phyloP scores from a whole-genome alignment of 169 alveolate genomes.

The Theileria parva region DNA sequence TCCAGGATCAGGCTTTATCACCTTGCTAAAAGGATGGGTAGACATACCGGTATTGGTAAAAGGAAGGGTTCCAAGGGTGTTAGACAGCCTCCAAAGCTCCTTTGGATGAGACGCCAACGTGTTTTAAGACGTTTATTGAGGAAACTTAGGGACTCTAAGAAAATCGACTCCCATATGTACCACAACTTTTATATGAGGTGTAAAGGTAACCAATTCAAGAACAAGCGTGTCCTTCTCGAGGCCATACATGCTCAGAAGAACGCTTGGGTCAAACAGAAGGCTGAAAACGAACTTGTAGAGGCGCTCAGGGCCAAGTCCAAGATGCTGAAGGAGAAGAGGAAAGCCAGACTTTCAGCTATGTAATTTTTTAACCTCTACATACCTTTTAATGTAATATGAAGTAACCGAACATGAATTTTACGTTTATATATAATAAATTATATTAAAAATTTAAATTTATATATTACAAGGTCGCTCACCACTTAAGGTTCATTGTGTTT shows the following conservation, averaged over 20 bases:
- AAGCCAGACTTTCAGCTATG: slow-evolving; percentile 65
- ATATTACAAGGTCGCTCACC: slow-evolving; percentile 1
- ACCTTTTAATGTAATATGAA: background rate
- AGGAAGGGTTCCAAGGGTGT: slow-evolving; percentile 97
- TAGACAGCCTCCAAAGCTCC: slow-evolving; percentile 94
- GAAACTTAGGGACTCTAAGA: slow-evolving; percentile 94
- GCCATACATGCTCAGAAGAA: slow-evolving; percentile 93
- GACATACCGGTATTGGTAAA: slow-evolving; percentile 97
- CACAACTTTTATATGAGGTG: slow-evolving; percentile 95
- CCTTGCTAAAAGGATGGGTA: slow-evolving; percentile 94
- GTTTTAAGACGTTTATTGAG: slow-evolving; percentile 95
- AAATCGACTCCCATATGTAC: slow-evolving; percentile 95
- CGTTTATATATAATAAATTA: background rate
- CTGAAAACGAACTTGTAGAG: slow-evolving; percentile 82
- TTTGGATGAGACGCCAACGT: slow-evolving; percentile 98
- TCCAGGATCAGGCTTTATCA: slow-evolving; percentile 90
- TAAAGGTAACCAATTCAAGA: slow-evolving; percentile 98
- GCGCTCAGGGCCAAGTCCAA: slow-evolving; percentile 86
- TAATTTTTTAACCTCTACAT: slow-evolving; percentile 18
- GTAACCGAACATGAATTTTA: background rate
- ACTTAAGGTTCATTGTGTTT: slow-evolving; percentile 11
- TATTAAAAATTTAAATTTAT: background rate
- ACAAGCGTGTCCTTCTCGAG: slow-evolving; percentile 95
- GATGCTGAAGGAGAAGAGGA: slow-evolving; percentile 76
- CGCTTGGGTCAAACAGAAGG: slow-evolving; percentile 88